Evolutionary conservation across 768 basidiomycete species (phyloP).

Genomic region (Thelephora ganbajun): DNA sequence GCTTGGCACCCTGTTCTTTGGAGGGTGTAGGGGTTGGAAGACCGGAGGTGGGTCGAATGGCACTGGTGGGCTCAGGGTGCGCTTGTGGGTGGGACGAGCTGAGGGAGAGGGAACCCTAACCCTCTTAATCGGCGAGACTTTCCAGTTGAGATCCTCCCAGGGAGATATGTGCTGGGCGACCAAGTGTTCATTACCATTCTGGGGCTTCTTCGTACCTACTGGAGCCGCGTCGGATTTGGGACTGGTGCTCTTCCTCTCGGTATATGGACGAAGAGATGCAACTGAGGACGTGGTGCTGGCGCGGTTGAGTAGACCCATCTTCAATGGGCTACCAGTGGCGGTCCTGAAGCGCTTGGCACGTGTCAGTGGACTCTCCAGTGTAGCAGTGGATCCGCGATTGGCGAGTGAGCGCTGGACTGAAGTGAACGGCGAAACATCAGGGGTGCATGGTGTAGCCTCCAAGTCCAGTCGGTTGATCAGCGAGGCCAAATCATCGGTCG

Average conservation of each 20-base stretch:
- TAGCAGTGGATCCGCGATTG: conserved; percentile 1
- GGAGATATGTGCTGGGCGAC: conserved; percentile 48
- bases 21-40: conserved; percentile 44
- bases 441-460: conserved; percentile 56
- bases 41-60: conserved; percentile 46
- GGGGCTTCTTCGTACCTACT: conserved; percentile 1
- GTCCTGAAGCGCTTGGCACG: not conserved
- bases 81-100: conserved; percentile 28
- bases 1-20: conserved; percentile 18
- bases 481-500: conserved; percentile 66
- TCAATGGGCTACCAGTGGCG: conserved; percentile 20
- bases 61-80: conserved; percentile 36
- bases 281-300: conserved; percentile 26
- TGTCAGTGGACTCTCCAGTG: conserved; percentile 20
- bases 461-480: conserved; percentile 73
- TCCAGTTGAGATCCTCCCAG: conserved; percentile 35
- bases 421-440: conserved; percentile 22
- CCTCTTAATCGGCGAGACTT: conserved; percentile 25
- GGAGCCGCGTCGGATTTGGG: conserved; percentile 2
- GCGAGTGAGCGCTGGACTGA: conserved; percentile 10
- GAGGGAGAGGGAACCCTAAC: conserved; percentile 16
- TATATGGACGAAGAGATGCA: conserved; percentile 36
- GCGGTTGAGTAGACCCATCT: conserved; percentile 18
- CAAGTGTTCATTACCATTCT: conserved; percentile 4
- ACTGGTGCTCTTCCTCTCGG: conserved; percentile 14